These are phyloP conservation scores for Podospora sp. DNA, from an alignment of 495 filamentous ascomycete genomes.

Conservation along the genomic window DNA sequence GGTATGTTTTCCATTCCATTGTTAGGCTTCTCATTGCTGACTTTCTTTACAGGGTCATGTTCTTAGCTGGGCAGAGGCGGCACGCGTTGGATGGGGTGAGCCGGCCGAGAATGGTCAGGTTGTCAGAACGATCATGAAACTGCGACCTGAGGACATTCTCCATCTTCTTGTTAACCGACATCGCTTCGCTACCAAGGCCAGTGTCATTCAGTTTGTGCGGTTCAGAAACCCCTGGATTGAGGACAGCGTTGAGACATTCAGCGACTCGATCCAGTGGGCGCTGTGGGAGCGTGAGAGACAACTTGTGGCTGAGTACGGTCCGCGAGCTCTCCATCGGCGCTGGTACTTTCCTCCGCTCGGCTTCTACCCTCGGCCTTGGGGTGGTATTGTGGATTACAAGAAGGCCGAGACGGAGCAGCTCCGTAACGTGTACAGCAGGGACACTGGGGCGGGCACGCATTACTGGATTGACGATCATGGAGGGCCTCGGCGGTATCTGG, in stretches of 20 bases:
- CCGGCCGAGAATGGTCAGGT: slow-evolving; percentile 29
- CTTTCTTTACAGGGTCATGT: slow-evolving; percentile 17
- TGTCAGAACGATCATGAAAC: slow-evolving; percentile 43
- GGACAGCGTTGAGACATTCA: slow-evolving; percentile 24
- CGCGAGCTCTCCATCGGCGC: slow-evolving; percentile 6
- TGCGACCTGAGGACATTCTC: slow-evolving; percentile 40
- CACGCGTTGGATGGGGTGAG: slow-evolving; percentile 43
- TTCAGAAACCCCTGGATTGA: slow-evolving; percentile 31
- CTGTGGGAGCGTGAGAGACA: slow-evolving; percentile 17
- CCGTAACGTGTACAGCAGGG: slow-evolving; percentile 17
- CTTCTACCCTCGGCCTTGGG: slow-evolving; percentile 18
- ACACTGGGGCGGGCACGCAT: slow-evolving; percentile 20
- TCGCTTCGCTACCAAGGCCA: slow-evolving; percentile 34
- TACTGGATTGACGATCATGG: slow-evolving; percentile 12
- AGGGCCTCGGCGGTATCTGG: background rate
- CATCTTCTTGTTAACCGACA: slow-evolving; percentile 36
- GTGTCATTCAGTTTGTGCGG: slow-evolving; percentile 28
- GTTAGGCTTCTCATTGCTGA: slow-evolving; percentile 12
- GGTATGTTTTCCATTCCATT: slow-evolving; percentile 21
- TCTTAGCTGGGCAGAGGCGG: slow-evolving; percentile 22
- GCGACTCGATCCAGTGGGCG: slow-evolving; percentile 15
- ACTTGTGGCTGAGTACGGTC: slow-evolving; percentile 15
- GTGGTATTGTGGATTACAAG: slow-evolving; percentile 29
- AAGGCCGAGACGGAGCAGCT: slow-evolving; percentile 11
- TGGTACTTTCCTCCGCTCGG: slow-evolving; percentile 12